Evolutionary conservation across 345 rosid species (phyloP).

Genomic region (Citrus glauca): DNA sequence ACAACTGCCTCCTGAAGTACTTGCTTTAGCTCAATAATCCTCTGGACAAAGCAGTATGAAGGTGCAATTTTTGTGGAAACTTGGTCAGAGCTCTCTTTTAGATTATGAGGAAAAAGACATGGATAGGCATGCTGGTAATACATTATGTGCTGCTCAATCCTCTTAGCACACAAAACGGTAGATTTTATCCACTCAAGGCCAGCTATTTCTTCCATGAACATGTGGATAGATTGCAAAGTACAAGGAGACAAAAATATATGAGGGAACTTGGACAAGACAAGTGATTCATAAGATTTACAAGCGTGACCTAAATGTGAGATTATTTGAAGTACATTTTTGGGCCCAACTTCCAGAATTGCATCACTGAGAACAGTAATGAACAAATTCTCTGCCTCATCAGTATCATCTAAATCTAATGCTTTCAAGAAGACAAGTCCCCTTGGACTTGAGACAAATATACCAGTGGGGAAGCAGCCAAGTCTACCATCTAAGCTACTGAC

Average conservation of each 20-base stretch:
- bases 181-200: constrained; percentile 37
- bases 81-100: constrained; percentile 18
- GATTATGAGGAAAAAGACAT: constrained; percentile 14
- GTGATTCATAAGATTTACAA: constrained; percentile 30
- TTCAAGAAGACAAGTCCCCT: constrained; percentile 42
- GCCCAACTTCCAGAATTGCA: constrained; percentile 34
- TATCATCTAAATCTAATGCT: constrained; percentile 32
- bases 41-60: constrained; percentile 29
- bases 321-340: constrained; percentile 38
- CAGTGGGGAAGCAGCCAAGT: constrained; percentile 20
- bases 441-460: constrained; percentile 41
- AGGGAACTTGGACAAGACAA: constrained; percentile 33
- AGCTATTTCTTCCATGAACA: constrained; percentile 44
- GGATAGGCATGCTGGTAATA: constrained; percentile 24
- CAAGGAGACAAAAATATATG: constrained; percentile 44
- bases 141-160: constrained; percentile 35
- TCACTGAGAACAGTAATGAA: constrained; percentile 23
- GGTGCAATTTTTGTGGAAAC: constrained; percentile 29
- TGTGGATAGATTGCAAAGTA: constrained; percentile 27
- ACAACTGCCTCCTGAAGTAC: constrained; percentile 30
- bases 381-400: constrained; percentile 21
- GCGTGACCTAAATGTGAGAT: constrained; percentile 27
- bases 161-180: constrained; percentile 29
- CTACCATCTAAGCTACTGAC: constrained; percentile 23
- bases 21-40: constrained; percentile 36